Evolutionary conservation across 2,329 filamentous ascomycete genomes (phyloP), one percentile per base, ranked within the genome.

Genomic region (Gyromitra esculenta): DNA sequence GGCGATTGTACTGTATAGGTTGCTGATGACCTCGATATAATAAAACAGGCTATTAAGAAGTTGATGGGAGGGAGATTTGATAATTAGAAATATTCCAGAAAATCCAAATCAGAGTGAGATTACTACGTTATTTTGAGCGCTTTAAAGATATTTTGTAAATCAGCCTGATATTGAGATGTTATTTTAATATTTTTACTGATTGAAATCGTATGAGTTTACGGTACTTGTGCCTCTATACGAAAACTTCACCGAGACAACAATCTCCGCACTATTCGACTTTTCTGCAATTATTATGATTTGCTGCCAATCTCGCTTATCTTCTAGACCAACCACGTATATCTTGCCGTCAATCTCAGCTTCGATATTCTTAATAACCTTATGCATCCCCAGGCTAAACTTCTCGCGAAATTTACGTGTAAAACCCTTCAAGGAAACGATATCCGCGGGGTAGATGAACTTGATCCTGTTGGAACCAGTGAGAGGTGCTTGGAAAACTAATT

Each of bases 331-430:
- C n/a, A 52, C n/a, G 6, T 52, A 52, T 25, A 52, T 3, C 6
- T 25, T 52, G n/a, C 48, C 13, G 48, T n/a, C 13, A 52, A 52
- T 52, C n/a, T 52, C n/a, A 52, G n/a, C 48, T n/a, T 52, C 48
- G n/a, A 52, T 52, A 52, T 52, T 52, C n/a, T 8, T n/a, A 5
- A 52, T 52, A 25, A 15, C 18, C 7, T 52, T 8, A 21, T 52
- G 18, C n/a, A n/a, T 52, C n/a, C 4, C n/a, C 15, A 52, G 18
- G 15, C n/a, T 4, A 21, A 52, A 52, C 5, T 25, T 21, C 48
- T 52, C 48, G 8, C n/a, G 15, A 18, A 25, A 1, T 52, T 52
- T 52, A 15, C 13, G 5, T 15, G 18, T 52, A 52, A 52, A 52
- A 8, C 2, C 18, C n/a, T 31, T 21, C 21, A 56, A 31, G 8